phyloP scores from a whole-genome alignment of 768 basidiomycete species.

The Leccinum boreale region DNA sequence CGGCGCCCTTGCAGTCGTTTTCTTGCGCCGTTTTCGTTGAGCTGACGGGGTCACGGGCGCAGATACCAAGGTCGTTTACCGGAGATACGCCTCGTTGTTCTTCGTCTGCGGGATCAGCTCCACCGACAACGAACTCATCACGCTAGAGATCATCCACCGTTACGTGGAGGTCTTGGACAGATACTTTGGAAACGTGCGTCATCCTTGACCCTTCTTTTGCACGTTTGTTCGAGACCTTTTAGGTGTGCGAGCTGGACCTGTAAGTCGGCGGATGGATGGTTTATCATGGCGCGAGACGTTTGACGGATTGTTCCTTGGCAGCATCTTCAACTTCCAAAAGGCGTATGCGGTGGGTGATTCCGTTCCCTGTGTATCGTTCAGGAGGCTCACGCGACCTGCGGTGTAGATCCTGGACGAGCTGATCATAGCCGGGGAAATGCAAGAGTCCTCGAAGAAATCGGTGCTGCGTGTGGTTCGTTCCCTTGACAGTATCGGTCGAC shows the following conservation, averaged over 20 bases:
- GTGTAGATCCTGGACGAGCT: slow-evolving; percentile 84
- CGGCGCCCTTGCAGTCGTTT: background rate
- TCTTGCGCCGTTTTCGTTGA: slow-evolving; percentile 18
- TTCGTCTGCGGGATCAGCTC: slow-evolving; percentile 87
- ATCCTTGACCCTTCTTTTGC: background rate
- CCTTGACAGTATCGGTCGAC: background rate
- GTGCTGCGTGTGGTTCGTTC: slow-evolving; percentile 55
- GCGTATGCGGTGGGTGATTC: slow-evolving; percentile 69
- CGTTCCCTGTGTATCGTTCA: background rate
- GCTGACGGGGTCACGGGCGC: slow-evolving; percentile 18
- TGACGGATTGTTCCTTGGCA: slow-evolving; percentile 28
- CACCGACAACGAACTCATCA: slow-evolving; percentile 86
- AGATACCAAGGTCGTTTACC: slow-evolving; percentile 89
- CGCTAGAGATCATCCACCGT: slow-evolving; percentile 90
- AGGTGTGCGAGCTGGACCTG: slow-evolving; percentile 94
- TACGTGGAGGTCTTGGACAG: slow-evolving; percentile 85
- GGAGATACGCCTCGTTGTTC: slow-evolving; percentile 93
- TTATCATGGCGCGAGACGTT: background rate
- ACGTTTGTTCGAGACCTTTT: background rate
- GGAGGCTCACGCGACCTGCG: background rate
- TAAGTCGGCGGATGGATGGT: slow-evolving; percentile 33
- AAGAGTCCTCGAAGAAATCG: slow-evolving; percentile 82
- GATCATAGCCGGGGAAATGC: slow-evolving; percentile 89
- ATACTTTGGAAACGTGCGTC: slow-evolving; percentile 48
- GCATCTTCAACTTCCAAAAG: slow-evolving; percentile 97